phyloP scores from a whole-genome alignment of 805 yeast genomes.

The Saccharomycopsis schoenii region DNA sequence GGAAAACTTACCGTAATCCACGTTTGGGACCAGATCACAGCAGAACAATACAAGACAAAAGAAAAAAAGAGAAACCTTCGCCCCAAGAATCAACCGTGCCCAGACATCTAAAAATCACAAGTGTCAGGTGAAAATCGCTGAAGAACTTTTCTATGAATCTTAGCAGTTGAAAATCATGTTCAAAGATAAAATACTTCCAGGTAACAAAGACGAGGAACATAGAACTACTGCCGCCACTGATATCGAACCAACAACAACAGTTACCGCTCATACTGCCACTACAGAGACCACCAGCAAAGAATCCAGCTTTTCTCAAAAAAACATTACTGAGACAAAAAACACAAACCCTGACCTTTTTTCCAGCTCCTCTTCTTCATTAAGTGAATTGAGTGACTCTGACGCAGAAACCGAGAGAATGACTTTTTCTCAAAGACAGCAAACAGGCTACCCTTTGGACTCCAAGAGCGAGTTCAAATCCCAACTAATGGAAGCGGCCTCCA shows the following conservation, averaged over 20 bases:
- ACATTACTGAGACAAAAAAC: neutral
- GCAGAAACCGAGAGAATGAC: slow-evolving; percentile 90
- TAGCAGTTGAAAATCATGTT: neutral
- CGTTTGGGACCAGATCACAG: too few species aligned
- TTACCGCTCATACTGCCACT: neutral
- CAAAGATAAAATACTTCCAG: neutral
- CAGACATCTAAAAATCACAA: too few species aligned
- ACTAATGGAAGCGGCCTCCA: slow-evolving; percentile 15
- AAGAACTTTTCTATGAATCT: neutral
- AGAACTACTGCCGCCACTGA: neutral
- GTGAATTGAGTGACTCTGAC: slow-evolving; percentile 56
- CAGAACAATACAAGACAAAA: too few species aligned
- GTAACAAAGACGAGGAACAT: neutral
- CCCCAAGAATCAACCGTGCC: too few species aligned
- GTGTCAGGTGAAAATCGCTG: neutral
- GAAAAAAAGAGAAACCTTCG: too few species aligned
- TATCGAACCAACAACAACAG: neutral
- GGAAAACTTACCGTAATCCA: too few species aligned
- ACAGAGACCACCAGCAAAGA: neutral
- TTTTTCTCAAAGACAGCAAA: slow-evolving; percentile 26
- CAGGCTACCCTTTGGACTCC: slow-evolving; percentile 27
- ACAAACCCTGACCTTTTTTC: neutral
- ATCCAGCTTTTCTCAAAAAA: neutral
- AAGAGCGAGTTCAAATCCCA: slow-evolving; percentile 26
- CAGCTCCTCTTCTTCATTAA: slow-evolving; percentile 34